Percentiles rank a stretch among this genome's conserved stretches.
Conservation (phyloP, 371 early-diverging fungal species). For the Mucor velutinosus region DNA sequence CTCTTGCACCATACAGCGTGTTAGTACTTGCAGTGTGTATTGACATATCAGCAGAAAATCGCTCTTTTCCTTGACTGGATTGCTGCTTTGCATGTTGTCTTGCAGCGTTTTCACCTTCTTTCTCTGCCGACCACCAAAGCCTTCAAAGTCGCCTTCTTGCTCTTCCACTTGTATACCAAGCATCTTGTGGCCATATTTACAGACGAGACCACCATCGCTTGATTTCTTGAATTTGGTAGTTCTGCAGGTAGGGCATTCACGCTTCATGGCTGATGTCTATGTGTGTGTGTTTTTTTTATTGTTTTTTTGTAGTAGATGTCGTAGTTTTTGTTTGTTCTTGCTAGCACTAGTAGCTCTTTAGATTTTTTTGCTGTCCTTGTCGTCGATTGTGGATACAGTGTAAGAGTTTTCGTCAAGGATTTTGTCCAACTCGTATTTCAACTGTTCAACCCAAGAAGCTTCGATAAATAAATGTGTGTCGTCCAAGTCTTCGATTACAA, state of each 20-base stretch:
- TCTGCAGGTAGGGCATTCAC: slow-evolving; percentile 27
- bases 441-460: slow-evolving; percentile 60
- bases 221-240: slow-evolving; percentile 24
- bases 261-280: slow-evolving; percentile 5
- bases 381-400: slow-evolving; percentile 48
- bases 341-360: not conserved
- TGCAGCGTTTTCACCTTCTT: not conserved
- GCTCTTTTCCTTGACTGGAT: slow-evolving; percentile 7
- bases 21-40: slow-evolving; percentile 21
- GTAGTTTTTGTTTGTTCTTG: not conserved
- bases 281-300: not conserved
- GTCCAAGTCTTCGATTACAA: slow-evolving; percentile 88
- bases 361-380: slow-evolving; percentile 39
- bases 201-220: slow-evolving; percentile 18
- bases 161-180: slow-evolving; percentile 25
- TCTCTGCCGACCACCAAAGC: not conserved
- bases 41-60: slow-evolving; percentile 23
- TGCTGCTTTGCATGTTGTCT: not conserved
- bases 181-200: slow-evolving; percentile 41
- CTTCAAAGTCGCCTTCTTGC: slow-evolving; percentile 7
- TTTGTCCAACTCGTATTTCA: slow-evolving; percentile 72
- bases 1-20: slow-evolving; percentile 29
- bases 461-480: slow-evolving; percentile 86
- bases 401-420: slow-evolving; percentile 82
- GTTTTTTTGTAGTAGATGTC: not conserved